Percentiles rank a stretch among this genome's conserved stretches.
These are phyloP conservation scores for Penicillium atrosanguineum DNA, from an alignment of 495 filamentous ascomycete species.

Conservation along the genomic window DNA sequence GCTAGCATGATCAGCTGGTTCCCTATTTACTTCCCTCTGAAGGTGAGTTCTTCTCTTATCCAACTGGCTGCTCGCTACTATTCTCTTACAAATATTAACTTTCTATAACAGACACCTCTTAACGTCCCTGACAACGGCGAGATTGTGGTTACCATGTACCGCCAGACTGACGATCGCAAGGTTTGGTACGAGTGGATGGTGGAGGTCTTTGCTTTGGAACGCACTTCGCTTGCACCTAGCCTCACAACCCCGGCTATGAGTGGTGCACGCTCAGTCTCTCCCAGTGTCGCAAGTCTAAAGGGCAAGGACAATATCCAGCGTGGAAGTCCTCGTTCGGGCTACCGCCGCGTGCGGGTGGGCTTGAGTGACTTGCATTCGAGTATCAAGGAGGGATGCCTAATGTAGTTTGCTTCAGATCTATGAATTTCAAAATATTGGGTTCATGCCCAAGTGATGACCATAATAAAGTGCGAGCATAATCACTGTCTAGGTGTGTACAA, in stretches of 20 bases:
- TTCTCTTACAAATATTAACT: not conserved
- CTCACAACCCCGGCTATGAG: conserved; percentile 31
- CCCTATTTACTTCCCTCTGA: conserved; percentile 94
- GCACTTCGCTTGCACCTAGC: conserved; percentile 14
- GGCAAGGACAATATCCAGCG: conserved; percentile 17
- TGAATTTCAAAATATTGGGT: not conserved
- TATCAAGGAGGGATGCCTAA: conserved; percentile 86
- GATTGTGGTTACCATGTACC: conserved; percentile 88
- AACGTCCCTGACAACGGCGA: conserved; percentile 83
- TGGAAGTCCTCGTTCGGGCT: conserved; percentile 45
- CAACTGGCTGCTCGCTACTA: not conserved
- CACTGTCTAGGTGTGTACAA: not conserved
- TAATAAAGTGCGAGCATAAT: not conserved
- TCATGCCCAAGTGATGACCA: not conserved
- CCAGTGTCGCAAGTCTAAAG: conserved; percentile 26
- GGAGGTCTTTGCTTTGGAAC: conserved; percentile 67
- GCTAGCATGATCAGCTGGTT: conserved; percentile 99
- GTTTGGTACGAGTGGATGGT: conserved; percentile 99
- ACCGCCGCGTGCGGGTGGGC: conserved; percentile 69
- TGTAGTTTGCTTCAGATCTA: conserved; percentile 49
- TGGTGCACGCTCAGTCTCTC: conserved; percentile 31
- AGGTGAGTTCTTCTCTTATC: conserved; percentile 52
- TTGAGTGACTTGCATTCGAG: conserved; percentile 85
- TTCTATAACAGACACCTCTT: conserved; percentile 64
- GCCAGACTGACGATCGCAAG: conserved; percentile 89